Base-by-base conservation (phyloP, 495 filamentous ascomycete genomes). In the Talaromyces proteolyticus region DNA sequence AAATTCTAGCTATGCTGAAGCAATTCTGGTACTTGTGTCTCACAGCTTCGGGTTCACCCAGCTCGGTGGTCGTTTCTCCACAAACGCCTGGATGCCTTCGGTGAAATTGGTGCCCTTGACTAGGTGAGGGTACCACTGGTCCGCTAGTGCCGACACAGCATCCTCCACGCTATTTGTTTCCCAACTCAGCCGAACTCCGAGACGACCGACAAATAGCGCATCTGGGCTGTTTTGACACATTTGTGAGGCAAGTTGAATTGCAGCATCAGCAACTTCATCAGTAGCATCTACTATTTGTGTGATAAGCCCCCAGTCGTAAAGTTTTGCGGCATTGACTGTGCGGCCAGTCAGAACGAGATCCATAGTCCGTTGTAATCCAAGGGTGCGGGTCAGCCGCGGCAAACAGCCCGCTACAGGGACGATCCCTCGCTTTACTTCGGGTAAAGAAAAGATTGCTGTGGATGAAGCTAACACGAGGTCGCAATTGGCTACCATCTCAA, bases 31-130 rank as follows among this genome's bases (percentile, higher is more conserved):
- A n/a, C n/a, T n/a, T n/a, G n/a, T 20, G n/a, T 11, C n/a, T 46
- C 11, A 95, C 58, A 94, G 58, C 68, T 90, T 91, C 59, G 80
- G 85, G 60, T 82, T 73, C 59, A 75, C 75, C 88, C 89, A 92
- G 44, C 66, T 73, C 19, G 86, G 79, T 62, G 77, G 73, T 66
- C 88, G 72, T 67, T 81, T 89, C 78, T 91, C 88, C 51, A 86
- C 79, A 78, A 94, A 94, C 50, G 85, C 86, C 66, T 60, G 74
- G 36, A 93, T 73, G 0, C 88, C 89, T 68, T 94, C 89, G 53
- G 67, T 74, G 62, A 88, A 85, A 69, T 93, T 93, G 58, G 83
- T 78, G 14, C 86, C 88, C 16, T 56, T 68, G 38, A 83, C 71
- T 47, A 95, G 69, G 52, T 65, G 63, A 45, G 55, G 63, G 59